Conservation (phyloP, 768 basidiomycete genomes). For the Leccinum arenicola region DNA sequence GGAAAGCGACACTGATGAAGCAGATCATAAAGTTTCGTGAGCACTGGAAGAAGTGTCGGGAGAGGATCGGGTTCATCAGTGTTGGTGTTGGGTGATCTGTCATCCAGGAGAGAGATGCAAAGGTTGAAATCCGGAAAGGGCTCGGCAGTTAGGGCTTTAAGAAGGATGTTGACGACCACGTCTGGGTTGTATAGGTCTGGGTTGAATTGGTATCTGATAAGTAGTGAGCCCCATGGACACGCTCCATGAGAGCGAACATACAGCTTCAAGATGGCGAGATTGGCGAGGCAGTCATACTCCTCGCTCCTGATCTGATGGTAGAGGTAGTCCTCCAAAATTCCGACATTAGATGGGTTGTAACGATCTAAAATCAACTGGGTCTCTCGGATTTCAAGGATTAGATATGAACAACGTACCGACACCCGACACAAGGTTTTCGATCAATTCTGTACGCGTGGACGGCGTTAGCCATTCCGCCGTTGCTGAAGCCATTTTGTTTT, state of each 20-base stretch:
- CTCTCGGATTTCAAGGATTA: not conserved
- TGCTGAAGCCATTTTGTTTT: conserved; percentile 29
- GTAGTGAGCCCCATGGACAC: not conserved
- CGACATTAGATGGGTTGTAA: conserved; percentile 93
- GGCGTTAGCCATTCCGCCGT: conserved; percentile 72
- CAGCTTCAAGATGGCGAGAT: conserved; percentile 93
- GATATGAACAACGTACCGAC: conserved; percentile 57
- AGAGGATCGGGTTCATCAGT: conserved; percentile 83
- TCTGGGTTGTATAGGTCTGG: conserved; percentile 89
- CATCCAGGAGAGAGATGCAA: conserved; percentile 88
- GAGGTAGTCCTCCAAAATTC: conserved; percentile 94
- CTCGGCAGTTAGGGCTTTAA: conserved; percentile 82
- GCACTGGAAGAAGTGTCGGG: conserved; percentile 62
- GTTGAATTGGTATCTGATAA: conserved; percentile 89
- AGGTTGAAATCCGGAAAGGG: conserved; percentile 94
- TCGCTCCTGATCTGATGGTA: conserved; percentile 89
- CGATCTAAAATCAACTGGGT: conserved; percentile 59
- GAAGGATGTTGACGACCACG: conserved; percentile 90
- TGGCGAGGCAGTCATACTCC: conserved; percentile 93
- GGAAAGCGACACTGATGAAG: conserved; percentile 86
- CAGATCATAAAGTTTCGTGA: conserved; percentile 64
- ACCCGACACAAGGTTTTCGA: conserved; percentile 88
- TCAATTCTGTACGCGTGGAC: conserved; percentile 76
- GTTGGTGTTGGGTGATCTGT: conserved; percentile 51
- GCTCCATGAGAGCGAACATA: conserved; percentile 32